Conservation (phyloP, 768 basidiomycete genomes). For the Sporobolomyces phaffii region DNA sequence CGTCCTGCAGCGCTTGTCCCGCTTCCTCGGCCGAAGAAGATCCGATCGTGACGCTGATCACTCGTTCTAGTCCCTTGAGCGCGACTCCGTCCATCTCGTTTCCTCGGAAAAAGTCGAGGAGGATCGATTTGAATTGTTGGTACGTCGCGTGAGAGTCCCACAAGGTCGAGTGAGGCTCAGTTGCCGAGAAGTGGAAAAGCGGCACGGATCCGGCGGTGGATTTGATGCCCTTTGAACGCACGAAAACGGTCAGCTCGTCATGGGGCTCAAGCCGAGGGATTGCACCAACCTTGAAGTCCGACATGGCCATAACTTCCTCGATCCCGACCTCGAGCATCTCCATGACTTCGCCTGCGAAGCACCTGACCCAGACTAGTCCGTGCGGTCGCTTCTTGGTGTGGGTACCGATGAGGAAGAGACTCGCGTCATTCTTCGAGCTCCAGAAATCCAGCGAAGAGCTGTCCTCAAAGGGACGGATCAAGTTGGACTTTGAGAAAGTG, state of each 20-base stretch:
- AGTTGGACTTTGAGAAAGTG: constrained; percentile 78
- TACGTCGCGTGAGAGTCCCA: constrained; percentile 93
- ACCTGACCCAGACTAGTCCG: constrained; percentile 73
- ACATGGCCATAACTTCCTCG: constrained; percentile 70
- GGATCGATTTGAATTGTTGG: constrained; percentile 80
- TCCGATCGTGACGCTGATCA: constrained; percentile 71
- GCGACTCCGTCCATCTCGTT: constrained; percentile 76
- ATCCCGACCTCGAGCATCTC: constrained; percentile 96
- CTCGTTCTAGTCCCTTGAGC: constrained; percentile 75
- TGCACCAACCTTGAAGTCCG: constrained; percentile 65
- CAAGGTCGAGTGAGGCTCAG: constrained; percentile 58
- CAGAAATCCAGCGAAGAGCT: constrained; percentile 81
- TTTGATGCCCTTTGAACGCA: constrained; percentile 68
- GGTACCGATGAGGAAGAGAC: constrained; percentile 80
- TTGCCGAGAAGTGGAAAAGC: constrained; percentile 76
- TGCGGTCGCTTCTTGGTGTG: constrained; percentile 92
- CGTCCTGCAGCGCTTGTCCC: constrained; percentile 16
- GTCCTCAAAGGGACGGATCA: constrained; percentile 83
- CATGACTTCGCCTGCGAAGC: constrained; percentile 74
- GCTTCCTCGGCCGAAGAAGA: constrained; percentile 54
- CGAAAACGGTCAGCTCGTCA: no score
- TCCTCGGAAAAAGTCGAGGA: constrained; percentile 80
- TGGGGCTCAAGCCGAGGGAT: neutral
- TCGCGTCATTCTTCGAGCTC: constrained; percentile 87
- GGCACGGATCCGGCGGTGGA: constrained; percentile 83